These are phyloP conservation scores for Trichophyton schoenleinii DNA, from an alignment of 2,329 filamentous ascomycete species.

Conservation along the genomic window DNA sequence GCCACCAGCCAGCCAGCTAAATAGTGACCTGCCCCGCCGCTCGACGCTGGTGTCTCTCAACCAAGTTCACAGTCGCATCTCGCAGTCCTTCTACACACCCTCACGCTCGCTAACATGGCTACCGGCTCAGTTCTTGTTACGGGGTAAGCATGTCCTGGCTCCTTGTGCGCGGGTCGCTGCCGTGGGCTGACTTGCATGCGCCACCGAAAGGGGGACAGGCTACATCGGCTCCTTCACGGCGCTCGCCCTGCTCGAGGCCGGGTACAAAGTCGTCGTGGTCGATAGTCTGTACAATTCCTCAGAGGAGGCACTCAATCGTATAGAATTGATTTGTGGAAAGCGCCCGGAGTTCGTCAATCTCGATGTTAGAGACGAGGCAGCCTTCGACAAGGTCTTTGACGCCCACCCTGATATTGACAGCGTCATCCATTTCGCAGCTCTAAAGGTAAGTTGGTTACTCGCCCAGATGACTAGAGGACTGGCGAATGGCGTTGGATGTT, in stretches of 20 bases:
- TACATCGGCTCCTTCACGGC: slow-evolving; percentile 98
- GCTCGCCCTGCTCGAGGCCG: slow-evolving; percentile 80
- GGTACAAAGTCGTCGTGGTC: slow-evolving; percentile 91
- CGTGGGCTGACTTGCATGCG: slow-evolving; percentile 11
- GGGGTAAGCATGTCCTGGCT: slow-evolving; percentile 51
- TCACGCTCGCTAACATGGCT: slow-evolving; percentile 44
- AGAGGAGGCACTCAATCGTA: slow-evolving; percentile 79
- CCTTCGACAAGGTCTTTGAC: slow-evolving; percentile 73
- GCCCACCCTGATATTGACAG: slow-evolving; percentile 90
- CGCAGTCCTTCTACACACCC: not conserved
- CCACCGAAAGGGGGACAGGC: slow-evolving; percentile 65
- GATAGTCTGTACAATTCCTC: slow-evolving; percentile 98
- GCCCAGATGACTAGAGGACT: not conserved
- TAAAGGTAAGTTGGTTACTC: slow-evolving; percentile 55
- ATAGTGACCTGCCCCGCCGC: not conserved
- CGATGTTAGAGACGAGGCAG: slow-evolving; percentile 77
- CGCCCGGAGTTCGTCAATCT: slow-evolving; percentile 71
- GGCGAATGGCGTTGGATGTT: not conserved
- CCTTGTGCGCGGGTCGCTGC: slow-evolving; percentile 10
- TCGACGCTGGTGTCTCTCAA: not conserved
- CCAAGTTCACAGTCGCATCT: not conserved
- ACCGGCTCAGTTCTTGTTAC: slow-evolving; percentile 83
- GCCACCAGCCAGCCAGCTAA: not conserved
- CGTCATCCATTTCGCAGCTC: slow-evolving; percentile 95
- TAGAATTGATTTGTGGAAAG: slow-evolving; percentile 85